Percentiles rank a stretch among this genome's conserved stretches.
Evolutionary conservation across 2,329 filamentous ascomycete genomes (phyloP).

Genomic region (Trichoderma sp.): DNA sequence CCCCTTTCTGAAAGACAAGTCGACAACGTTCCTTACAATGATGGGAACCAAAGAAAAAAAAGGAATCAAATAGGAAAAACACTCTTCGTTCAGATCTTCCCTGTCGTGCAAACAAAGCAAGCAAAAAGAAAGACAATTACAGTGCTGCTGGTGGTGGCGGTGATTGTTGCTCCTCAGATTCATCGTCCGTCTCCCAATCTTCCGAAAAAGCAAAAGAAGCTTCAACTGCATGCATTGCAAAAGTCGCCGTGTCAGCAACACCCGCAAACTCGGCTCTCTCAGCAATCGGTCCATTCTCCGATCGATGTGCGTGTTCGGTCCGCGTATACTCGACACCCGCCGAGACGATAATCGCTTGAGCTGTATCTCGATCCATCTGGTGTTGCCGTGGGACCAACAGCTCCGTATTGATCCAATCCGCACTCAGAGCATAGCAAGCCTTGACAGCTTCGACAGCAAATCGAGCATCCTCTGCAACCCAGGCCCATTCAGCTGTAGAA

Average conservation of each 20-base stretch:
- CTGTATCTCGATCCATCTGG: not conserved
- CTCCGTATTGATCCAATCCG: conserved; percentile 21
- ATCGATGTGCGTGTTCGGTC: conserved; percentile 21
- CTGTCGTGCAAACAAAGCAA: not conserved
- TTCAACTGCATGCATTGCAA: conserved; percentile 27
- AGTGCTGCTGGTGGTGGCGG: not conserved
- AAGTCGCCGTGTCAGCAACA: conserved; percentile 28
- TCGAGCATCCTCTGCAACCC: conserved; percentile 26
- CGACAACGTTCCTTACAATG: not conserved
- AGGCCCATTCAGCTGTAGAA: conserved; percentile 23
- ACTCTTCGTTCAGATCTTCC: not conserved
- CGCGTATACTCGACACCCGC: conserved; percentile 21
- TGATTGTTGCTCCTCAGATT: not conserved
- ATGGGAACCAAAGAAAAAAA: not conserved
- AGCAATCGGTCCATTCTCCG: conserved; percentile 23
- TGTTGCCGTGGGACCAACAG: not conserved
- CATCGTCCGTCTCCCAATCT: not conserved
- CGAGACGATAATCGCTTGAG: conserved; percentile 15
- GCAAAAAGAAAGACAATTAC: not conserved
- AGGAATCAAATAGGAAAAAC: not conserved
- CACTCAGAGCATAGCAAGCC: conserved; percentile 26
- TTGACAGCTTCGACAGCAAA: conserved; percentile 24
- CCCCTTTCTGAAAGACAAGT: not conserved
- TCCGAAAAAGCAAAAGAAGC: conserved; percentile 24
- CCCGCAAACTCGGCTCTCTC: conserved; percentile 28